Evolutionary conservation across 108 stramenopile genomes (phyloP).

Genomic region (Cyclostephanos invisitatus): DNA sequence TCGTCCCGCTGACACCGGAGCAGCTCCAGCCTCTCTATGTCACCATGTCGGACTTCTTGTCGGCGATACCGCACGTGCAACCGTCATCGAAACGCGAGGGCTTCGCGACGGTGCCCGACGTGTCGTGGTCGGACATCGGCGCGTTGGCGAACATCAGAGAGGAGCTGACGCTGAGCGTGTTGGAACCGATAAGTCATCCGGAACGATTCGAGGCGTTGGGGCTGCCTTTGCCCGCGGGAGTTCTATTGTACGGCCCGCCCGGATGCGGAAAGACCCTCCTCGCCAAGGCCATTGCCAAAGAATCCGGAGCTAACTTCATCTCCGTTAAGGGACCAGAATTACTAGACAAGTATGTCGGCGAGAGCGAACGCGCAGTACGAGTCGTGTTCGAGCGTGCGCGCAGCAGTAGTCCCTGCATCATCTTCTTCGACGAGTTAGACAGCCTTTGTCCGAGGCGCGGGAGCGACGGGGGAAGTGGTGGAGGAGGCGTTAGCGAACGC

Average conservation of each 20-base stretch:
- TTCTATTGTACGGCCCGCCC: slow-evolving; percentile 95
- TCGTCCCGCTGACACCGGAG: slow-evolving; percentile 67
- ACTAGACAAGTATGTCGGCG: slow-evolving; percentile 95
- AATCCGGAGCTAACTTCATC: slow-evolving; percentile 98
- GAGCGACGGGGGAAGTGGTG: slow-evolving; percentile 85
- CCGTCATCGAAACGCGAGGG: slow-evolving; percentile 98
- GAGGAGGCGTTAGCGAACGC: slow-evolving; percentile 92
- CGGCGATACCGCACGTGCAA: slow-evolving; percentile 93
- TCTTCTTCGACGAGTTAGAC: slow-evolving; percentile 99
- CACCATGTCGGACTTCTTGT: slow-evolving; percentile 93
- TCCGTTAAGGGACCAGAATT: slow-evolving; percentile 94
- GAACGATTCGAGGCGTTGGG: slow-evolving; percentile 88
- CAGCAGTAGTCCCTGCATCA: slow-evolving; percentile 91
- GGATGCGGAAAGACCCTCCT: slow-evolving; percentile 98
- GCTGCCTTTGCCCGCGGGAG: slow-evolving; percentile 90
- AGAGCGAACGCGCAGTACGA: slow-evolving; percentile 95
- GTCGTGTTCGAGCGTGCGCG: slow-evolving; percentile 90
- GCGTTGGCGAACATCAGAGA: slow-evolving; percentile 86
- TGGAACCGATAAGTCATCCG: slow-evolving; percentile 96
- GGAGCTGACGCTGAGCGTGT: slow-evolving; percentile 89
- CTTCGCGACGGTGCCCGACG: slow-evolving; percentile 98
- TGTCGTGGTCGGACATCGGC: slow-evolving; percentile 97
- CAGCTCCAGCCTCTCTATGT: slow-evolving; percentile 84
- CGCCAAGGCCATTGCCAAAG: slow-evolving; percentile 98
- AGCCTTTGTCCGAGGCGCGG: slow-evolving; percentile 93